These are phyloP conservation scores for Thielaviopsis ethacetica DNA, from an alignment of 2,329 filamentous ascomycete genomes.

Conservation along the genomic window DNA sequence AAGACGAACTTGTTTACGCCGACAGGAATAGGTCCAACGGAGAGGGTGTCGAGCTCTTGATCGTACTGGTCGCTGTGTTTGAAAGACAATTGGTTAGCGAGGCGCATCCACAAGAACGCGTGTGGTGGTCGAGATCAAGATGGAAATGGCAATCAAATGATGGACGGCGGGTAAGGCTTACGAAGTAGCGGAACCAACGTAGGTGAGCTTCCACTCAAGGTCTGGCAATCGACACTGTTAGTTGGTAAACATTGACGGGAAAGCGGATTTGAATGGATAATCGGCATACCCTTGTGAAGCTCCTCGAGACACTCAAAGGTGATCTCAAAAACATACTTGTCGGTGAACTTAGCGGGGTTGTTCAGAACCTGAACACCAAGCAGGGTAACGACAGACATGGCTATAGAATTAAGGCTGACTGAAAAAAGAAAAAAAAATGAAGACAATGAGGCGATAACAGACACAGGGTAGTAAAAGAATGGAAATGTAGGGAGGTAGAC, in stretches of 20 bases:
- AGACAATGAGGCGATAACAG: not conserved
- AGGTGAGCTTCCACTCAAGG: constrained; percentile 98
- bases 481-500: not conserved
- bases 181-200: constrained; percentile 96
- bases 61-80: constrained; percentile 72
- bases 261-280: not conserved
- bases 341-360: constrained; percentile 88
- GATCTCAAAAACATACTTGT: constrained; percentile 93
- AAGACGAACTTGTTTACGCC: constrained; percentile 99
- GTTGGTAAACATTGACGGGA: not conserved
- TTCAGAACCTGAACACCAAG: constrained; percentile 91
- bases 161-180: constrained; percentile 31
- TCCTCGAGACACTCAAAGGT: constrained; percentile 95
- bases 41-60: constrained; percentile 91
- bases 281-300: constrained; percentile 63
- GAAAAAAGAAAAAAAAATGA: not conserved
- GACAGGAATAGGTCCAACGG: constrained; percentile 92
- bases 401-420: constrained; percentile 8
- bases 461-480: not conserved
- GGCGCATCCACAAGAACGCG: constrained; percentile 12
- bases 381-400: constrained; percentile 90
- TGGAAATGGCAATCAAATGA: constrained; percentile 6
- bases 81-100: not conserved
- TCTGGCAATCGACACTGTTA: constrained; percentile 35
- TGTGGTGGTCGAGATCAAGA: constrained; percentile 14